Conservation (phyloP, 371 early-diverging fungal species). For the Circinella minor region DNA sequence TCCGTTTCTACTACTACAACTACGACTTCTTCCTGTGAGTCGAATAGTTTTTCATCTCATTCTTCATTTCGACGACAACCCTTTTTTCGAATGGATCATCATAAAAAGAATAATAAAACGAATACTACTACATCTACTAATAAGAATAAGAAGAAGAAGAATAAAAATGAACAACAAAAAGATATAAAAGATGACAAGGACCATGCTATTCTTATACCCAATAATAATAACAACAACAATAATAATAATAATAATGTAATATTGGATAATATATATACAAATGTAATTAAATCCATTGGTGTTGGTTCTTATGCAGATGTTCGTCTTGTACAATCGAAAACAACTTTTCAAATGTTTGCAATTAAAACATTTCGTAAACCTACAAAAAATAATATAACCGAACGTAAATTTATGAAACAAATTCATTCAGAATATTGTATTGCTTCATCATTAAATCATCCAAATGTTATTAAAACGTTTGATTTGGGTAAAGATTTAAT, state of each 20-base stretch:
- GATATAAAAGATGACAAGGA: too few species aligned
- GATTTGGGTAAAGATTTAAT: constrained; percentile 90
- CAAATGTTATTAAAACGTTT: constrained; percentile 89
- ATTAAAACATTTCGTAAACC: constrained; percentile 93
- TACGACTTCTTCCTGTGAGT: not conserved
- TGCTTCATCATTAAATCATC: constrained; percentile 82
- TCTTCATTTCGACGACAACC: too few species aligned
- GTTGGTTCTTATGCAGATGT: constrained; percentile 19
- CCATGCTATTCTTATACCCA: too few species aligned
- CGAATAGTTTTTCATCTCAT: not conserved
- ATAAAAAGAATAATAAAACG: too few species aligned
- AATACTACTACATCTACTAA: too few species aligned
- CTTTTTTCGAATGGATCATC: too few species aligned
- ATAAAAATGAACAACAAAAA: too few species aligned
- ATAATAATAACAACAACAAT: not conserved
- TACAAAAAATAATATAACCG: constrained; percentile 74
- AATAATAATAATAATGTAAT: not conserved
- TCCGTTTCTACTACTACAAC: too few species aligned
- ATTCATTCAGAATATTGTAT: constrained; percentile 93
- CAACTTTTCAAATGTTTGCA: constrained; percentile 44
- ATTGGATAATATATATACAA: not conserved
- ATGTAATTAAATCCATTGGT: constrained; percentile 13
- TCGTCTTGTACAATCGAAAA: constrained; percentile 1
- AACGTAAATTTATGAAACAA: constrained; percentile 91
- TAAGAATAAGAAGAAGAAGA: too few species aligned